These are phyloP conservation scores for Phytophthora foliorum DNA, from an alignment of 352 stramenopile species.

Conservation along the genomic window DNA sequence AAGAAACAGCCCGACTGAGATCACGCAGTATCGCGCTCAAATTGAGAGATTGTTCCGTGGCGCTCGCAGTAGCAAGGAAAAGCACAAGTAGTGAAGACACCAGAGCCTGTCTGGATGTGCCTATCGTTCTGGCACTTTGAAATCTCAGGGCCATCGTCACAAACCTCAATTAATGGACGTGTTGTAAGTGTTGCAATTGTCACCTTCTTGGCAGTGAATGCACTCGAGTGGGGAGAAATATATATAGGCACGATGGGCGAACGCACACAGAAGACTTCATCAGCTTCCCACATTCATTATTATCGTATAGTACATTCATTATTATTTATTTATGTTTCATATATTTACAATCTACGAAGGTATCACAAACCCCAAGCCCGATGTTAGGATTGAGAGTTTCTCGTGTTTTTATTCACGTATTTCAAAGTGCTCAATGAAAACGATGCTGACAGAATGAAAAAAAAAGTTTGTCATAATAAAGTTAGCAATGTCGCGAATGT, in stretches of 20 bases:
- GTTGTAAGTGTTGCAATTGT: background rate
- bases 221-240: background rate
- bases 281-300: no score
- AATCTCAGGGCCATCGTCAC: background rate
- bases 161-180: background rate
- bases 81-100: background rate
- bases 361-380: no score
- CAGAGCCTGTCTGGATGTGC: background rate
- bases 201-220: background rate
- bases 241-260: background rate
- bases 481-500: conserved; percentile 7
- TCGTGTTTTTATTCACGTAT: background rate
- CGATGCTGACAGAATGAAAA: background rate
- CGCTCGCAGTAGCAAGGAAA: background rate
- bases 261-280: background rate
- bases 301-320: no score
- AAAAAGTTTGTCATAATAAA: conserved; percentile 16
- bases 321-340: no score
- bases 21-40: conserved; percentile 8
- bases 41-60: background rate
- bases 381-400: no score
- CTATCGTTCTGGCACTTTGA: background rate
- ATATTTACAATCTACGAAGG: no score
- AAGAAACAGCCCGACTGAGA: background rate
- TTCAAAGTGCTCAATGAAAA: background rate